Evolutionary conservation across 1,284 basidiomycete genomes (phyloP).

Genomic region (Laetiporus sulphureus): DNA sequence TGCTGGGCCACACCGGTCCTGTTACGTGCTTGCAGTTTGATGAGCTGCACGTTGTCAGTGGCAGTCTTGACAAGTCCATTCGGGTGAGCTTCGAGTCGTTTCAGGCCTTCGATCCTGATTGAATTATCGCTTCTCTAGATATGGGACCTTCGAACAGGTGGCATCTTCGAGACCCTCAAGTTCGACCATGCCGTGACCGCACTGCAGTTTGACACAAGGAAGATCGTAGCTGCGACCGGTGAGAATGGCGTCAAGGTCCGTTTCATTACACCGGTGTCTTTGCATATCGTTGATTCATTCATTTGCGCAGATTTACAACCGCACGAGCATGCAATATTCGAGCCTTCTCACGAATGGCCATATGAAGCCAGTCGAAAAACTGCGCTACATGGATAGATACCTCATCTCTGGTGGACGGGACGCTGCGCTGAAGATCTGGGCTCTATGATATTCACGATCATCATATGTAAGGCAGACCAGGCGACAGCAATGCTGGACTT

Average conservation of each 20-base stretch:
- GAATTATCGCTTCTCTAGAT: no score
- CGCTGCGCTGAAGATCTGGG: slow-evolving; percentile 91
- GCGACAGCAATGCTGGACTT: not conserved
- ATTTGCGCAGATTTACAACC: slow-evolving; percentile 93
- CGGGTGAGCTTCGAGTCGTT: slow-evolving; percentile 44
- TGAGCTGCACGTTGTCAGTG: slow-evolving; percentile 88
- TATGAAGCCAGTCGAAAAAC: slow-evolving; percentile 79
- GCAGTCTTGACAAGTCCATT: slow-evolving; percentile 91
- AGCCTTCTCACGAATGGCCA: slow-evolving; percentile 88
- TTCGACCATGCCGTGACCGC: slow-evolving; percentile 90
- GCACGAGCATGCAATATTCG: slow-evolving; percentile 87
- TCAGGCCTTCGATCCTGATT: no score
- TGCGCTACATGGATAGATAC: slow-evolving; percentile 97
- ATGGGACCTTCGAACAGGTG: slow-evolving; percentile 94
- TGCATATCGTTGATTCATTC: not conserved
- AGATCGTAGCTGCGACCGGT: slow-evolving; percentile 90
- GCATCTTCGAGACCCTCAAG: slow-evolving; percentile 82
- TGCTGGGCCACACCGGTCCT: slow-evolving; percentile 90
- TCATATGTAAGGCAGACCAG: no score
- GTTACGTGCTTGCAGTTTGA: slow-evolving; percentile 97
- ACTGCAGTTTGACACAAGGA: slow-evolving; percentile 93
- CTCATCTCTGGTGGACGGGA: slow-evolving; percentile 89
- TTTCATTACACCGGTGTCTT: not conserved
- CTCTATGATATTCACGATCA: slow-evolving; percentile 48
- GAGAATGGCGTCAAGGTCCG: slow-evolving; percentile 89